Evolutionary conservation across 1,139 yeast genomes (phyloP).

Genomic region (Fermentozyma sake): DNA sequence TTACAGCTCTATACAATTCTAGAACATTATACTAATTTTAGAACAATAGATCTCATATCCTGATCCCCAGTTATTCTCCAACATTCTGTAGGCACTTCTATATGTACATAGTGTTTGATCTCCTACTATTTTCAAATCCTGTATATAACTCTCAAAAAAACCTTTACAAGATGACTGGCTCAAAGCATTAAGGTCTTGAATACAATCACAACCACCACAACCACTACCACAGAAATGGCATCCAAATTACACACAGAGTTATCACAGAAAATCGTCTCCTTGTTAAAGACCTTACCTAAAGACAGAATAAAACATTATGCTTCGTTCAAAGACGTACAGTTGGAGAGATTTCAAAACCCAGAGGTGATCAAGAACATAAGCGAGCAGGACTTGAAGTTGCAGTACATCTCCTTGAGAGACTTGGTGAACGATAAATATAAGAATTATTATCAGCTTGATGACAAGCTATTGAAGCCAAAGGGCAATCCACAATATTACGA

Average conservation of each 20-base stretch:
- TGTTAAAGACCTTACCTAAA: constrained; percentile 50
- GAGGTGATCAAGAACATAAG: constrained; percentile 21
- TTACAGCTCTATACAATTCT: too few species aligned
- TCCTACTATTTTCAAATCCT: too few species aligned
- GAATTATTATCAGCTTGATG: constrained; percentile 59
- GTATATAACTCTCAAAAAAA: too few species aligned
- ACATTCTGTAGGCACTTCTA: too few species aligned
- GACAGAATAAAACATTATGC: constrained; percentile 65
- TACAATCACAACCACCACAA: too few species aligned
- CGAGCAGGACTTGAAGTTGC: constrained; percentile 55
- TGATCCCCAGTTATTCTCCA: too few species aligned
- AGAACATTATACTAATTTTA: too few species aligned
- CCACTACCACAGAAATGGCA: background rate
- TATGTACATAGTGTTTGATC: too few species aligned
- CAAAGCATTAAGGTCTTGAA: background rate
- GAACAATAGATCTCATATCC: too few species aligned
- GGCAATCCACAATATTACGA: constrained; percentile 80
- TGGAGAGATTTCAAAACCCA: constrained; percentile 42
- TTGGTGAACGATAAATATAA: constrained; percentile 59
- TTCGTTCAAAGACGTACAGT: constrained; percentile 62
- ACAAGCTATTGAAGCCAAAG: constrained; percentile 66
- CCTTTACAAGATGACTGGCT: too few species aligned
- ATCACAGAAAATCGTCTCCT: constrained; percentile 32
- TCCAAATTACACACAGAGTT: constrained; percentile 17
- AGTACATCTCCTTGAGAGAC: constrained; percentile 54